Percentiles rank a stretch among this genome's conserved stretches.
These are phyloP conservation scores for Hypoxylon sp. DNA, from an alignment of 2,329 filamentous ascomycete genomes.

Conservation along the genomic window DNA sequence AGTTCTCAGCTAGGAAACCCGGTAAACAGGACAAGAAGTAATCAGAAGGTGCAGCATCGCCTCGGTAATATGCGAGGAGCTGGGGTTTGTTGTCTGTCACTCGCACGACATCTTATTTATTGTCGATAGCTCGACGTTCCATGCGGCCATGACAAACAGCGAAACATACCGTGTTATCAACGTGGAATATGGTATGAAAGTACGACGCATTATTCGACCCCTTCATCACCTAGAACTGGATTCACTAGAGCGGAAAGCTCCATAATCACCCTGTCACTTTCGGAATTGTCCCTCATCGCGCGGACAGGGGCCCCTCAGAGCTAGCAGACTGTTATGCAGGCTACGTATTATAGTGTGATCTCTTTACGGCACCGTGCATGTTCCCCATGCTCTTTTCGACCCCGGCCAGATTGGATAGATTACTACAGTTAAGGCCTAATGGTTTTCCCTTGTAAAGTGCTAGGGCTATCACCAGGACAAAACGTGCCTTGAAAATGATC, in stretches of 20 bases:
- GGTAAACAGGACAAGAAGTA: slow-evolving; percentile 26
- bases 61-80: slow-evolving; percentile 23
- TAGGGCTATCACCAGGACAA: slow-evolving; percentile 43
- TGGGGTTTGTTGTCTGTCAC: slow-evolving; percentile 17
- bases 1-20: slow-evolving; percentile 42
- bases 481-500: slow-evolving; percentile 42
- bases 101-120: slow-evolving; percentile 30
- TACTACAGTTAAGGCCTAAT: slow-evolving; percentile 35
- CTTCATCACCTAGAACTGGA: slow-evolving; percentile 36
- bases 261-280: slow-evolving; percentile 42
- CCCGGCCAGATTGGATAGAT: slow-evolving; percentile 41
- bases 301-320: slow-evolving; percentile 39
- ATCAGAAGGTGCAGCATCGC: slow-evolving; percentile 33
- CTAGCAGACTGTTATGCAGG: slow-evolving; percentile 39
- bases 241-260: slow-evolving; percentile 43
- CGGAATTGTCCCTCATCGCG: slow-evolving; percentile 46
- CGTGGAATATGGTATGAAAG: slow-evolving; percentile 19
- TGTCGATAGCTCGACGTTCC: slow-evolving; percentile 13
- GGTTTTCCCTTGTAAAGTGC: slow-evolving; percentile 32
- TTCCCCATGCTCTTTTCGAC: slow-evolving; percentile 42
- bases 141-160: slow-evolving; percentile 32
- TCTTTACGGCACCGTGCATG: slow-evolving; percentile 48
- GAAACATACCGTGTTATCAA: slow-evolving; percentile 14
- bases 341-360: slow-evolving; percentile 43
- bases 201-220: slow-evolving; percentile 38